Evolutionary conservation across 192 early-diverging fungal genomes (phyloP), one percentile per base, ranked within the genome.

Genomic region (Chytriomyces confervae): DNA sequence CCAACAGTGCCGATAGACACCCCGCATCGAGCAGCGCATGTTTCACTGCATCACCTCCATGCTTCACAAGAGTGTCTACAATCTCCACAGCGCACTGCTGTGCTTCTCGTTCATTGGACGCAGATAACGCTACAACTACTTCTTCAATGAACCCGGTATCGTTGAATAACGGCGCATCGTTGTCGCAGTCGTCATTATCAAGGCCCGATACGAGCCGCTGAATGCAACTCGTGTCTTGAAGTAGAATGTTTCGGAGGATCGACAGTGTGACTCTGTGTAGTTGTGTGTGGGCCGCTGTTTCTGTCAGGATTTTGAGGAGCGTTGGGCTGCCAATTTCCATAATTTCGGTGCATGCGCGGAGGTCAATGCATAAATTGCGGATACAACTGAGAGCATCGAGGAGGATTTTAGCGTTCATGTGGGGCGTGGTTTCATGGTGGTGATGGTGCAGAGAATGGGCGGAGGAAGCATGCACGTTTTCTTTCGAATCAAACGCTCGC

Each of bases 61-160:
- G 20, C 36, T 57, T n/a, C 7, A 77, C 24, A 18, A 68, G 44
- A 46, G 18, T 47, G 36, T 63, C 50, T 7, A 77, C 48, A 53
- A 77, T 77, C 65, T 77, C 75, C 5, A 77, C 7, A 6, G 75
- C 62, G 75, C 66, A 77, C n/a, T 24, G 61, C 65, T 77, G 75
- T 7, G 44, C 66, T 16, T 50, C 36, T 16, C 16, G 29, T 6
- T 77, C 66, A 11, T 43, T 77, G 11, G 43, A 27, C 5, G 73
- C 44, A 23, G 57, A 60, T 9, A 77, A 66, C 11, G 48, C 65
- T 44, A 53, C 62, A 27, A 77, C 65, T 7, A 77, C 75, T 57
- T 77, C 75, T n/a, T 63, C 62, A 36, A 77, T 45, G 50, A 77
- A 68, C 13, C 45, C 61, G 20, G 60, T 75, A 10, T 65, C 47